These are phyloP conservation scores for Themeda triandra DNA, from an alignment of 176 grass and related monocot genomes.

Conservation along the genomic window DNA sequence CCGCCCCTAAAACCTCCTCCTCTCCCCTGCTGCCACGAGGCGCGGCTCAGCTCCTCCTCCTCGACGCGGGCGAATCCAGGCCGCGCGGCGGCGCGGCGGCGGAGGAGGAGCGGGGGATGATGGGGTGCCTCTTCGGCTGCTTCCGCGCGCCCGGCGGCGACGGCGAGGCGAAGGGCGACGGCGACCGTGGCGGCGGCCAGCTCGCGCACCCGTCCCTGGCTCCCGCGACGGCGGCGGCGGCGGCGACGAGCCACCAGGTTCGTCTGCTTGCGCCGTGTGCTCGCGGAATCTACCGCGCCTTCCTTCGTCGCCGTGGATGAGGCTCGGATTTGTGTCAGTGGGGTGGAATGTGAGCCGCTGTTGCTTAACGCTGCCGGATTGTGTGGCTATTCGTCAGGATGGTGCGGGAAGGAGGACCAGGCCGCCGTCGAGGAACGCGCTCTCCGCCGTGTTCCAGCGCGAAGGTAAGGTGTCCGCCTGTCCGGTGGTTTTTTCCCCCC, in stretches of 20 bases:
- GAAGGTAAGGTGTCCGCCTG: too few species aligned
- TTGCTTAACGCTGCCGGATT: background rate
- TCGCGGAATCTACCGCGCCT: background rate
- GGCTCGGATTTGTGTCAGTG: background rate
- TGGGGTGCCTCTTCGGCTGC: conserved; percentile 80
- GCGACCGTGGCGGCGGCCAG: background rate
- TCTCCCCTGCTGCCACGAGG: conserved; percentile 26
- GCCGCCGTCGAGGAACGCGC: conserved; percentile 61
- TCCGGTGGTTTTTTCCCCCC: too few species aligned
- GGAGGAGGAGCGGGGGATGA: background rate
- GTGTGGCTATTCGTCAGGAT: conserved; percentile 5
- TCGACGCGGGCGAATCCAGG: background rate
- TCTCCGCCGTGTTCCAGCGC: conserved; percentile 61
- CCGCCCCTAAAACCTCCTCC: conserved; percentile 31
- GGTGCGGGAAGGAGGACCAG: conserved; percentile 21
- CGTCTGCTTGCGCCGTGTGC: background rate
- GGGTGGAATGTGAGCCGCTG: background rate
- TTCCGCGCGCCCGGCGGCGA: conserved; percentile 46
- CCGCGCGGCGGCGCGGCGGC: background rate
- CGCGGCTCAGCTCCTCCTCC: background rate
- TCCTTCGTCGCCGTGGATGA: background rate
- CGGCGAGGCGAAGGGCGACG: conserved; percentile 17
- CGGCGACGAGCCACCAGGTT: conserved; percentile 41
- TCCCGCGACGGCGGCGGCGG: background rate
- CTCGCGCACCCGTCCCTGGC: conserved; percentile 31